These are phyloP conservation scores for Naumovozyma castellii DNA, from an alignment of 805 yeast genomes.

Conservation along the genomic window DNA sequence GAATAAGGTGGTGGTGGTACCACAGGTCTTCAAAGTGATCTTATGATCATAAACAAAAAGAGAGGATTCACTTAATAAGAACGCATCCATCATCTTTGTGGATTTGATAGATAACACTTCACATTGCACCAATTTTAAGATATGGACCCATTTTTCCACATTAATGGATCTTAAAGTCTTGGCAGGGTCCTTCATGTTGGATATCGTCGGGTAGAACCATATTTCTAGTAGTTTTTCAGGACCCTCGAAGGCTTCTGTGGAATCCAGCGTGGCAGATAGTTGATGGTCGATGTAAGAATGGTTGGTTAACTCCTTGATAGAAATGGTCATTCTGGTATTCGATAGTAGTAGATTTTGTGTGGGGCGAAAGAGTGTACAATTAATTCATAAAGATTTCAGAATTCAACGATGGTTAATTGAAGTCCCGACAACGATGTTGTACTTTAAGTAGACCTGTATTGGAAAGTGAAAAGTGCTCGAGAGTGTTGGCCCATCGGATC, in stretches of 20 bases:
- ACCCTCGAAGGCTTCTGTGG: conserved; percentile 91
- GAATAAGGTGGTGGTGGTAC: conserved; percentile 82
- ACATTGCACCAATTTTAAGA: conserved; percentile 78
- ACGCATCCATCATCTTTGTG: conserved; percentile 63
- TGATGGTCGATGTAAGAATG: conserved; percentile 66
- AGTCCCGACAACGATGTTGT: no score
- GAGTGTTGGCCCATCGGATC: no score
- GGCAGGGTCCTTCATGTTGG: conserved; percentile 7
- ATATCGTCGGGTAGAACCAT: conserved; percentile 61
- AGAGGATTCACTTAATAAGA: conserved; percentile 79
- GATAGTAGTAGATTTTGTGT: background rate
- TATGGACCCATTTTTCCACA: conserved; percentile 54
- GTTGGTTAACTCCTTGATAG: conserved; percentile 28
- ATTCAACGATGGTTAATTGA: no score
- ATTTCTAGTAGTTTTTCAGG: conserved; percentile 89
- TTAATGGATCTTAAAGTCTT: conserved; percentile 58
- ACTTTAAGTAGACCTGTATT: no score
- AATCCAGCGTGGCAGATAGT: conserved; percentile 68
- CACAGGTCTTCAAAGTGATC: conserved; percentile 85
- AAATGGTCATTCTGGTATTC: conserved; percentile 24
- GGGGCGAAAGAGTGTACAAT: no score
- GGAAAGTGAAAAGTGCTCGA: no score
- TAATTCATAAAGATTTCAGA: background rate
- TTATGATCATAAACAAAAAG: conserved; percentile 83
- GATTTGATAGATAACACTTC: conserved; percentile 75